Evolutionary conservation across 495 filamentous ascomycete species (phyloP), one percentile per base, ranked within the genome.

Genomic region (Penicillium waksmanii): DNA sequence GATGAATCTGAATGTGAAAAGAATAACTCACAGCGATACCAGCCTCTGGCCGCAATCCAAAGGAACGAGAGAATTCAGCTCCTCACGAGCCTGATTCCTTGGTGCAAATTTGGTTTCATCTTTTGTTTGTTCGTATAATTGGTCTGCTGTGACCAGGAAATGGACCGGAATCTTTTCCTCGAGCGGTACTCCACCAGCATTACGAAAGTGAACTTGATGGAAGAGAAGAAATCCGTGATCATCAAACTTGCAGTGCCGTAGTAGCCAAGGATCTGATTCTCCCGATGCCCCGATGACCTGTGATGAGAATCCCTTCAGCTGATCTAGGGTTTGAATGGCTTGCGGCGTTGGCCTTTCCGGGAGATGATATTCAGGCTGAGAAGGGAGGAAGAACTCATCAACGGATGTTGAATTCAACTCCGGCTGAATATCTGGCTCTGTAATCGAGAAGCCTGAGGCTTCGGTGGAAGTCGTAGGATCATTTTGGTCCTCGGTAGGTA

Each of bases 231-330:
- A 51, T 3, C 58, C 62, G 48, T 55, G 47, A 5, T 61, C 58
- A 33, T 65, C 62, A 19, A 55, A 65, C 51, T 49, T 53, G 44
- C 62, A 61, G 38, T 65, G 62, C 17, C 58, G 50, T 17, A 65
- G 54, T 42, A 65, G 46, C 62, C 62, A 65, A n/a, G 62, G 62
- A 49, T 65, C 62, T 23, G 62, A 65, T 38, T 65, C 58, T n/a
- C 49, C 53, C 8, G 62, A 65, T 4, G 55, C 53, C 3, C 62
- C 62, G 34, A 58, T 55, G 1, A 65, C 21, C 31, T 65, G 62
- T 11, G 62, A 38, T 9, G 58, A 51, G 2, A 54, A 53, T 3
- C 58, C 50, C 33, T 57, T 33, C 12, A 65, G 18, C 8, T 51
- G 54, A 55, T 65, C 62, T 19, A 65, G 44, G 0, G 62, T 55